Base-by-base conservation (phyloP, 441 rosid species). In the Erodium texanum region DNA sequence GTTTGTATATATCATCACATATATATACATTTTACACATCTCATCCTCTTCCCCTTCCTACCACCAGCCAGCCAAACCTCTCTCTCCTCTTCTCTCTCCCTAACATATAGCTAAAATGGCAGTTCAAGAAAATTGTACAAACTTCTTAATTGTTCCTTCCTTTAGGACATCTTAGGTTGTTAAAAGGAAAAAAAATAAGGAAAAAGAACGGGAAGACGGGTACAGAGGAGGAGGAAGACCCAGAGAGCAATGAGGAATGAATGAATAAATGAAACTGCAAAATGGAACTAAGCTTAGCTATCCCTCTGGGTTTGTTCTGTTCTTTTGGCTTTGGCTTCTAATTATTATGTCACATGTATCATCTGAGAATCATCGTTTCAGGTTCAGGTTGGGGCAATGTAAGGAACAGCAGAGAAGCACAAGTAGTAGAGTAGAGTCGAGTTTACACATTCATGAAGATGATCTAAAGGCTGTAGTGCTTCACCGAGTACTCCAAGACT, bases 161-260 rank as follows among this genome's bases (percentile, higher is more conserved):
- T 29, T 29, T 7, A 80, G 77, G 64, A 69, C 70, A 70, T 79
- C 69, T 76, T 67, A 50, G 27, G 65, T 63, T 68, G 69, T 62
- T 38, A 29, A 38, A 52, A 64, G 11, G 24, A 20, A 73, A 68
- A 66, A 48, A 9, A 3, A 23, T 10, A 71, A 75, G 15, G 64
- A 29, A 29, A 29, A 29, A 29, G 34, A 29, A 29, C 34, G 34
- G 34, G 34, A 3, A 29, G n/a, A n/a, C n/a, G n/a, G n/a, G n/a
- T n/a, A n/a, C n/a, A n/a, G n/a, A 48, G 45, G 76, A 67, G 75
- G 8, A 34, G 38, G 38, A 29, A 29, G 6, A 29, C 65, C 84
- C 85, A 74, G 71, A 77, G 83, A 78, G 78, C 78, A 80, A 77
- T 77, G 83, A 74, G 74, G 72, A 81, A 87, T 79, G 82, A 85